These are phyloP conservation scores for Tuber brumale DNA, from an alignment of 495 filamentous ascomycete species.

Conservation along the genomic window DNA sequence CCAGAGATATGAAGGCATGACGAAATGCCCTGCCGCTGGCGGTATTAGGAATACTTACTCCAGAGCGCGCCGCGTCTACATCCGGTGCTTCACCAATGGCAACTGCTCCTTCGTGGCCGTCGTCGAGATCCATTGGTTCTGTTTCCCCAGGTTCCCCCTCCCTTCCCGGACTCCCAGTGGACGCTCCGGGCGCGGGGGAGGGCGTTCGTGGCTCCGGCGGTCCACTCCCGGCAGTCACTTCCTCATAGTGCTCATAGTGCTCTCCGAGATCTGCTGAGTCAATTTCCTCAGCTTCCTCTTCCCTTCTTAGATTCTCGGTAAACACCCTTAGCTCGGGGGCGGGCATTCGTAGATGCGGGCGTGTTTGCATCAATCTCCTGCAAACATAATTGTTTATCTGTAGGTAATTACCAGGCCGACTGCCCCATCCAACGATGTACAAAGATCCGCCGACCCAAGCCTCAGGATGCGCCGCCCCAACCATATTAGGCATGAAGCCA, in stretches of 20 bases:
- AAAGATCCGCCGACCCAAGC: background rate
- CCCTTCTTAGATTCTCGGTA: background rate
- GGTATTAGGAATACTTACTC: background rate
- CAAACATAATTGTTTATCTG: background rate
- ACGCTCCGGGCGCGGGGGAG: background rate
- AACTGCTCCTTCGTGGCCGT: background rate
- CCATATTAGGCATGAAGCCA: constrained; percentile 8
- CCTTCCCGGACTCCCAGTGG: background rate
- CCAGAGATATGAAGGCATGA: background rate
- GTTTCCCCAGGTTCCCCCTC: background rate
- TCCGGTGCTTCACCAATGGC: background rate
- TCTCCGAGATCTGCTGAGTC: background rate
- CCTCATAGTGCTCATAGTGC: background rate
- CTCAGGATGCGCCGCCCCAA: no score
- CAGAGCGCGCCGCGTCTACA: background rate
- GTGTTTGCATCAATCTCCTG: constrained; percentile 1
- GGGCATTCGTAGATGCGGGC: constrained; percentile 19
- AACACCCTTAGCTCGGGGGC: constrained; percentile 10
- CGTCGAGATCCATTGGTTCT: background rate
- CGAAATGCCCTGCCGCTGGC: background rate
- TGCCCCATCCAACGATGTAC: constrained; percentile 18
- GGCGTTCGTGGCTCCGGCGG: background rate
- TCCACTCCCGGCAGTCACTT: background rate
- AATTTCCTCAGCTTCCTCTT: background rate
- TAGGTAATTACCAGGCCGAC: background rate